Base-by-base conservation (phyloP, 768 basidiomycete species). In the Leccinum disarticulatum region DNA sequence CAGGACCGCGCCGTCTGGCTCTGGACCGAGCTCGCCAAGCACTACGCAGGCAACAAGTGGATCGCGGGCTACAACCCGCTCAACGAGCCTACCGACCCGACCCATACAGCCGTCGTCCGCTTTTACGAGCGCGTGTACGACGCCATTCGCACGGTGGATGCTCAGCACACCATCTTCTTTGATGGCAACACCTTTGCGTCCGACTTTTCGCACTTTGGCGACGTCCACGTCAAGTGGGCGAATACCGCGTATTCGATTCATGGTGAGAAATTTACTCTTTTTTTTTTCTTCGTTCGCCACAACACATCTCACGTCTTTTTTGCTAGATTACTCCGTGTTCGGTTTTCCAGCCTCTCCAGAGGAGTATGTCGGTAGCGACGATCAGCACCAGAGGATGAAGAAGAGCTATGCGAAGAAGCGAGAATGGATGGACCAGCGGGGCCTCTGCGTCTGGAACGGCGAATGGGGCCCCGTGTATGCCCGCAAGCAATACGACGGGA, bases 381-480 rank as follows among this genome's bases (percentile, higher is more conserved):
- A 79, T 56, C 88, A 90, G 71, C 76, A 74, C 53, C 72, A 64
- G 57, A 71, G 85, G 55, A 61, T 91, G 59, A 74, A 73, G 65
- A 73, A 80, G 61, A 85, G 83, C 64, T 91, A 87, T 67, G 82
- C 86, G 70, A 84, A 84, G 76, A 93, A 93, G 75, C 77, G 87
- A 36, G 81, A 84, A 64, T 92, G 87, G 87, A 87, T 90, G 87
- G 84, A 88, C 63, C 75, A 83, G 70, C 76, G 79, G 5, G 80
- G 81, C 1, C 74, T 87, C 35, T 87, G 86, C 59, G 87, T 89
- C 19, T 86, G 87, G 88, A 89, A 90, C 64, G 91, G 91, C 17
- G 91, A 91, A 72, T 92, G 86, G 81, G 92, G 91, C 19, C 90
- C 90, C 3, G 90, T 93, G 25, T 93, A 92, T 62, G 87, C 88